Conservation (phyloP, 305 asterid genomes). For the Salvia sclarea region DNA sequence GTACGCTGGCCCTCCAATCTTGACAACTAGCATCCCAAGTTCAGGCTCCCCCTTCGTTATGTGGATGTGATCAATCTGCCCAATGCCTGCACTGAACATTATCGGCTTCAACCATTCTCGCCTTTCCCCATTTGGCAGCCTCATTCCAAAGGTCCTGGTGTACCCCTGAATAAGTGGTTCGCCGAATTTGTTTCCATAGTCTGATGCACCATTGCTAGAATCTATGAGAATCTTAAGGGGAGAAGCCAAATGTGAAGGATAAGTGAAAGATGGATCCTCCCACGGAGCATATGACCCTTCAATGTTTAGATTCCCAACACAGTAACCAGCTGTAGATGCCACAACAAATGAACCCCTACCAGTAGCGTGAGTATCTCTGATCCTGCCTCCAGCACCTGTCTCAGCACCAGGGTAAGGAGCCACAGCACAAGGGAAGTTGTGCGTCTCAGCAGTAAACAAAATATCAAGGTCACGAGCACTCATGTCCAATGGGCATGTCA, state of each 20-base stretch:
- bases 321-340: slow-evolving; percentile 93
- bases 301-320: slow-evolving; percentile 90
- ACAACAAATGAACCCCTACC: slow-evolving; percentile 90
- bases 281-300: slow-evolving; percentile 93
- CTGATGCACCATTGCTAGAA: slow-evolving; percentile 96
- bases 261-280: slow-evolving; percentile 80
- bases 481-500: slow-evolving; percentile 59
- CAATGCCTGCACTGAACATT: slow-evolving; percentile 97
- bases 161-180: slow-evolving; percentile 97
- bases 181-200: slow-evolving; percentile 93
- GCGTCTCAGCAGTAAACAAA: slow-evolving; percentile 93
- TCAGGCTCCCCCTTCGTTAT: slow-evolving; percentile 87
- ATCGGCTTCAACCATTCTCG: slow-evolving; percentile 98
- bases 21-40: slow-evolving; percentile 89
- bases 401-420: slow-evolving; percentile 99
- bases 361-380: slow-evolving; percentile 96
- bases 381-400: slow-evolving; percentile 98
- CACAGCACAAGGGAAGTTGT: slow-evolving; percentile 97
- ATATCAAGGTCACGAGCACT: slow-evolving; percentile 64
- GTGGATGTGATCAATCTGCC: slow-evolving; percentile 87
- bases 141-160: slow-evolving; percentile 89
- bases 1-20: slow-evolving; percentile 97
- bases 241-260: slow-evolving; percentile 82
- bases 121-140: slow-evolving; percentile 88
- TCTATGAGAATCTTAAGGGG: slow-evolving; percentile 89